Evolutionary conservation across 495 filamentous ascomycete genomes (phyloP), one percentile per base, ranked within the genome.

Genomic region (Astrothelium subdiscretum): DNA sequence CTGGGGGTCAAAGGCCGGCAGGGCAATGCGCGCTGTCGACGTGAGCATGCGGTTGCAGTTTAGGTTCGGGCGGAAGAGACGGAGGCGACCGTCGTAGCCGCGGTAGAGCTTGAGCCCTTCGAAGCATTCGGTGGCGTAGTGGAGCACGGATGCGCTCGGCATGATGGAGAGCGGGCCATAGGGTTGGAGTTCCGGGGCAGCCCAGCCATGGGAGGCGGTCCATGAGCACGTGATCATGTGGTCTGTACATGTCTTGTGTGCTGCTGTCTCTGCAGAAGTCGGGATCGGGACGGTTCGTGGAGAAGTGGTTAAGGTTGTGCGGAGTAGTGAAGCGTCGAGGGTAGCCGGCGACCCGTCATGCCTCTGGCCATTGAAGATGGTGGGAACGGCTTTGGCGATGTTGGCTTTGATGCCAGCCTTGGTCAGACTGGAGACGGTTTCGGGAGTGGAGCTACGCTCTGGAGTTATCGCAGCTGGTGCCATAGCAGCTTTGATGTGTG

Each of bases 71-170:
- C 92, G 87, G 80, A 97, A 97, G 52, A 96, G 77, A 40, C 92
- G 88, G 61, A 97, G 78, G 63, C 84, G 83, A 54, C 87, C 87
- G 73, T 95, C 90, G 67, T 81, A 82, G 29, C 90, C 90, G 61
- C 91, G 88, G 78, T 92, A 95, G 40, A 82, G 83, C 73, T 95
- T 96, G 75, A 94, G 80, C 32, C 91, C 91, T 73, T 96, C 91
- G 76, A 95, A 95, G 75, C 91, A 96, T 69, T 92, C 87, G 40
- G 89, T 94, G 18, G 91, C 91, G 72, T 96, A 96, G 77, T 96
- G 90, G 40, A 96, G 83, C 31, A 85, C 83, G n/a, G 86, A 89
- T 18, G 91, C 87, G 15, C 87, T 91, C 6, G 92, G 92, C 74
- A 89, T 87, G 70, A 97, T 81, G 66, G 81, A 80, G 31, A 97